Percentiles rank a stretch among this genome's conserved stretches.
These are phyloP conservation scores for Saccharomycopsis sp. DNA, from an alignment of 805 yeast species.

Conservation along the genomic window DNA sequence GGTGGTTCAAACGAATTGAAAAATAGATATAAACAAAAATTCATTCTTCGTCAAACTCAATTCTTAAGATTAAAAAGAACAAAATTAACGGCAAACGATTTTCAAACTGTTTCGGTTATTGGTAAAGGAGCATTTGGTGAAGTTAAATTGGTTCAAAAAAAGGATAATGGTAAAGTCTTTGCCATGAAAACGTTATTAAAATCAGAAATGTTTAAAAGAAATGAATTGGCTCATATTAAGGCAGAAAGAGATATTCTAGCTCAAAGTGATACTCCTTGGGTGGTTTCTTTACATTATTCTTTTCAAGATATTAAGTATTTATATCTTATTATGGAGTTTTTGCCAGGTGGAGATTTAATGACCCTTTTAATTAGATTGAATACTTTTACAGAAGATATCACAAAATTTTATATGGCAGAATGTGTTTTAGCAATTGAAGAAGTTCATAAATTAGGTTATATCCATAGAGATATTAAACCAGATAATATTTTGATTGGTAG, in stretches of 20 bases:
- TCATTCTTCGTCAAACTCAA: conserved; percentile 85
- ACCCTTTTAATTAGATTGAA: conserved; percentile 95
- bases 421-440: conserved; percentile 94
- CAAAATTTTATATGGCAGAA: conserved; percentile 90
- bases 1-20: conserved; percentile 79
- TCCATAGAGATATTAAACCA: conserved; percentile 96
- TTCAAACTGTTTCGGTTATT: conserved; percentile 76
- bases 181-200: conserved; percentile 91
- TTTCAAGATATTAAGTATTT: conserved; percentile 65
- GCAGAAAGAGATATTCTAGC: conserved; percentile 95
- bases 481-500: conserved; percentile 88
- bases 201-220: conserved; percentile 89
- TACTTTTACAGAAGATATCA: conserved; percentile 85
- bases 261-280: conserved; percentile 82
- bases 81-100: conserved; percentile 70
- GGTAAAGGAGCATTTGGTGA: conserved; percentile 99
- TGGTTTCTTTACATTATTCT: conserved; percentile 72
- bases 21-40: conserved; percentile 65
- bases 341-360: conserved; percentile 88
- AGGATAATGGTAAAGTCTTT: conserved; percentile 86
- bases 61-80: conserved; percentile 80
- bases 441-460: conserved; percentile 83
- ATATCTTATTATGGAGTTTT: conserved; percentile 89
- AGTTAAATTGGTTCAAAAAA: conserved; percentile 87
- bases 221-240: conserved; percentile 89